phyloP scores from a whole-genome alignment of 768 basidiomycete genomes.

The Xerocomellus chrysenteron region DNA sequence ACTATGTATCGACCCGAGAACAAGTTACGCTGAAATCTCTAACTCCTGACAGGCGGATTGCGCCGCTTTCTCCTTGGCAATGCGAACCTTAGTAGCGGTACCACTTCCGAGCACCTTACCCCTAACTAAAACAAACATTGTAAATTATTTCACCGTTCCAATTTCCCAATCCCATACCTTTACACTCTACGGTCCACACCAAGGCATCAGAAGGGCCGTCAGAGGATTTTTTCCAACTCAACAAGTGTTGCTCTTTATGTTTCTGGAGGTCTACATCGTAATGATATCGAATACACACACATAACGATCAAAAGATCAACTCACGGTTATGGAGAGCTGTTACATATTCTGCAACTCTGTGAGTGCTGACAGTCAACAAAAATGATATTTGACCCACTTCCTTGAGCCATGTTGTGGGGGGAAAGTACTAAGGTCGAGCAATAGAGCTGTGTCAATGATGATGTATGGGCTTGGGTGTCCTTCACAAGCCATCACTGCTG shows the following conservation, averaged over 20 bases:
- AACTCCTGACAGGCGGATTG: conserved; percentile 39
- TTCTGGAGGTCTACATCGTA: conserved; percentile 37
- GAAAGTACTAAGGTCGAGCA: neutral
- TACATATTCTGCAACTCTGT: conserved; percentile 28
- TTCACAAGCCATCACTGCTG: neutral
- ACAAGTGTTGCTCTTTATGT: conserved; percentile 24
- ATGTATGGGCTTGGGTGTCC: neutral
- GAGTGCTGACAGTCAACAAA: conserved; percentile 1
- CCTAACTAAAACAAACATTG: conserved; percentile 38
- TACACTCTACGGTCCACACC: conserved; percentile 56
- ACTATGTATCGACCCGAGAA: conserved; percentile 3
- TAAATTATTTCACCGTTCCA: neutral
- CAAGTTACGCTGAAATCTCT: conserved; percentile 17
- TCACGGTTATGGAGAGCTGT: conserved; percentile 49
- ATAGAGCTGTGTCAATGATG: neutral
- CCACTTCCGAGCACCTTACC: conserved; percentile 50
- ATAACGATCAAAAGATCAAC: conserved; percentile 9
- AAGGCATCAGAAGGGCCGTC: conserved; percentile 43
- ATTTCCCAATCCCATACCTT: conserved; percentile 40
- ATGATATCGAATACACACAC: neutral
- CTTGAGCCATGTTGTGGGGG: conserved; percentile 15
- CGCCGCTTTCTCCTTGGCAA: conserved; percentile 51
- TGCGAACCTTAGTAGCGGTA: conserved; percentile 40
- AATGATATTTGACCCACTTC: conserved; percentile 17
- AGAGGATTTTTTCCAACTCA: conserved; percentile 42